Base-by-base conservation (phyloP, 179 eudicot species). In the Monotropa hypopitys region DNA sequence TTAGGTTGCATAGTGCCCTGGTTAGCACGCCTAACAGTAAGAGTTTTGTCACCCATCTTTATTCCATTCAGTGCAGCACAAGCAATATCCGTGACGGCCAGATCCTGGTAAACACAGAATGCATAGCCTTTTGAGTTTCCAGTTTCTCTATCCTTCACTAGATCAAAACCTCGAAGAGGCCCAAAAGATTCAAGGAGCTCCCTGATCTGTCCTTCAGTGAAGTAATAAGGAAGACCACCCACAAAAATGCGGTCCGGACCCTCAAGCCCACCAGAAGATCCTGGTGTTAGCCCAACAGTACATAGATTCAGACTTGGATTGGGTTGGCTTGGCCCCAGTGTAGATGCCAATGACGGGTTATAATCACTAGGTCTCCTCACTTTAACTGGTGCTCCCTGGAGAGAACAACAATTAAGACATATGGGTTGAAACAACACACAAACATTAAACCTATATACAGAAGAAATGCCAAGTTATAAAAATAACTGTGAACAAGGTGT, bases 121-220 rank as follows among this genome's bases (percentile, higher is more conserved):
- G 99, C 99, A 87, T 96, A 96, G 78, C 99, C 98, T 83, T 93
- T 96, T 3, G 98, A 96, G 80, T 93, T 93, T 70, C 99, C 99
- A 7, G 97, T 95, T 86, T 95, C 98, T 83, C 96, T 85, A 82
- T 96, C 99, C 85, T 93, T 94, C 66, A 93, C 99, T 74, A 96
- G 88, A 86, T 96, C 98, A 83, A 96, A 96, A 45, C 99, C 99
- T 26, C 94, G 84, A 54, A 89, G 90, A 21, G 94, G 83, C 33
- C 99, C 99, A 89, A 91, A 96, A 51, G 94, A 89, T 83, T 96
- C 98, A 35, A 96, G 85, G 80, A 96, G 85, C 89, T 96, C 98
- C 80, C 99, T 91, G 57, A 96, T 87, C 78, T 96, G 98, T 40
- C 86, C 84, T 83, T 91, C 99, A 7, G 98, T 96, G 78, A 96